phyloP scores from a whole-genome alignment of 768 basidiomycete species.

The Termitomyces sp. region DNA sequence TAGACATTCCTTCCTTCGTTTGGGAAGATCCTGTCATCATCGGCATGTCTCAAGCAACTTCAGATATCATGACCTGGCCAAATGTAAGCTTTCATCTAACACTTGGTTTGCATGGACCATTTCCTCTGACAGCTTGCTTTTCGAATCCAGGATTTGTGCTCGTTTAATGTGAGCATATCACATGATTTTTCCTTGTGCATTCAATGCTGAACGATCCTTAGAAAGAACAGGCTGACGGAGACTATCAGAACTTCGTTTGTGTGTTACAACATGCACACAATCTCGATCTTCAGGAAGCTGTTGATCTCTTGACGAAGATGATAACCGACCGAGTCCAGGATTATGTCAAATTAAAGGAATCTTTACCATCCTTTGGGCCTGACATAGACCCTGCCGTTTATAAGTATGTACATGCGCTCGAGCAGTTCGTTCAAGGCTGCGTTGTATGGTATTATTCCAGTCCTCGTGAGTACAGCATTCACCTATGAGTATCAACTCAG shows the following conservation, averaged over 20 bases:
- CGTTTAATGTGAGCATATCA: not conserved
- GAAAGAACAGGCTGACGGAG: slow-evolving; percentile 27
- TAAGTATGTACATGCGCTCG: slow-evolving; percentile 9
- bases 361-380: slow-evolving; percentile 20
- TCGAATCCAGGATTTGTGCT: too few relatives aligned
- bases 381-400: slow-evolving; percentile 10
- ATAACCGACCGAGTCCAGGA: slow-evolving; percentile 15
- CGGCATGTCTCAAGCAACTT: too few relatives aligned
- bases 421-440: slow-evolving; percentile 15
- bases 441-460: slow-evolving; percentile 16
- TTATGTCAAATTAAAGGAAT: slow-evolving; percentile 18
- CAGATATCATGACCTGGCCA: too few relatives aligned
- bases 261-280: slow-evolving; percentile 19
- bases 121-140: too few relatives aligned
- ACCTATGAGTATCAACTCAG: not conserved
- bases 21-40: too few relatives aligned
- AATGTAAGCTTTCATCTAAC: too few relatives aligned
- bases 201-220: not conserved
- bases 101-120: too few relatives aligned
- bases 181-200: too few relatives aligned
- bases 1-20: too few relatives aligned
- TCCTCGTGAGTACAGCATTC: slow-evolving; percentile 3
- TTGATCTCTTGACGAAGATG: slow-evolving; percentile 20
- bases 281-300: slow-evolving; percentile 21
- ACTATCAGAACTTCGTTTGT: slow-evolving; percentile 23